Conservation (phyloP, 1,139 yeast species). For the Magnusiomyces suaveolens region DNA sequence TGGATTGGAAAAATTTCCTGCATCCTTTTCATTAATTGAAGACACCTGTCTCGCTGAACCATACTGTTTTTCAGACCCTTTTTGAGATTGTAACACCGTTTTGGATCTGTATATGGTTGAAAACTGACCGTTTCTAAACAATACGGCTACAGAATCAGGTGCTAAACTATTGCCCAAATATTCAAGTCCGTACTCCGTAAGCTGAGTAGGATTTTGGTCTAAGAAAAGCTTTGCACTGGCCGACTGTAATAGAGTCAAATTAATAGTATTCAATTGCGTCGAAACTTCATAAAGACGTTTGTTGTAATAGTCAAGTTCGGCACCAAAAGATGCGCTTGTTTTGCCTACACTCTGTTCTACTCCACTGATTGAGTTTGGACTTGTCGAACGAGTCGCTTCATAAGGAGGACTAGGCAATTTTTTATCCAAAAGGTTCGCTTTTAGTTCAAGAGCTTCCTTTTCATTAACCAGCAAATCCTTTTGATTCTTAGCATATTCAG, state of each 20-base stretch:
- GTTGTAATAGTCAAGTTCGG: background rate
- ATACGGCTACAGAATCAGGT: conserved; percentile 46
- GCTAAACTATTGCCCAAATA: conserved; percentile 36
- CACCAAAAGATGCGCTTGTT: no score
- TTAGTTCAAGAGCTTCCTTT: background rate
- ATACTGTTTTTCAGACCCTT: background rate
- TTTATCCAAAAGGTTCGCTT: background rate
- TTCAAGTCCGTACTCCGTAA: conserved; percentile 54
- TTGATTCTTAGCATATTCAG: conserved; percentile 24
- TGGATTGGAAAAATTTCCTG: background rate
- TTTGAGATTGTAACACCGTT: conserved; percentile 10
- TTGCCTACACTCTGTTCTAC: background rate
- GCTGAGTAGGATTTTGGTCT: conserved; percentile 51
- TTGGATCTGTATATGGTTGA: conserved; percentile 53
- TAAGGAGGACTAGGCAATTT: background rate
- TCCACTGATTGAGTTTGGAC: background rate
- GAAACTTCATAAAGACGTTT: background rate
- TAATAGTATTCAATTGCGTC: background rate
- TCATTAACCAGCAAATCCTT: background rate
- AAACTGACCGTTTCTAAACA: conserved; percentile 82
- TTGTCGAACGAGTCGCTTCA: background rate
- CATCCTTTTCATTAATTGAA: background rate
- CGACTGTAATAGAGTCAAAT: conserved; percentile 11
- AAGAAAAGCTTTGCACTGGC: conserved; percentile 36
- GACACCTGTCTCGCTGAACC: background rate